Base-by-base conservation (phyloP, 1,139 yeast genomes). In the Pichia sp. region DNA sequence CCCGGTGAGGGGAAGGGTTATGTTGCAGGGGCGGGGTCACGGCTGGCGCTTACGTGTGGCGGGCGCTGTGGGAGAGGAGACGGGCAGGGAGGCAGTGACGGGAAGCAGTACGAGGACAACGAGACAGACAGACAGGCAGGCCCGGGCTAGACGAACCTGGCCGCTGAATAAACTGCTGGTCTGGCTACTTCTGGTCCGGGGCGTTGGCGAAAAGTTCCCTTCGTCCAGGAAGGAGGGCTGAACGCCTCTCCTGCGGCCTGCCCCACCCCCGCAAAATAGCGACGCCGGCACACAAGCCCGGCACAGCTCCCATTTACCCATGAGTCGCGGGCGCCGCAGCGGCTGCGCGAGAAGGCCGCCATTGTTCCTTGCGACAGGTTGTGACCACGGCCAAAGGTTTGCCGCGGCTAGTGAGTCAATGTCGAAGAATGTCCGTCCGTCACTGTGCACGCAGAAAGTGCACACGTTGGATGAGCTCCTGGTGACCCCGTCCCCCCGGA, bases 241-340 rank as follows among this genome's bases (percentile, higher is more conserved):
- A 23, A 23, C 26, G 26, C 26, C 26, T 23, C 26, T 23, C 26
- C 26, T 23, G 26, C 26, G 26, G 26, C 26, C 26, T 23, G 26
- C 26, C 26, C 26, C 26, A 23, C 26, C 41, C 41, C 41, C 41
- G 16, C 41, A 36, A 36, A 36, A 36, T 36, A 36, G 41, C 41
- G 41, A 15, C 41, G 41, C 13, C 13, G 36, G 36, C 36, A 8
- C 40, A n/a, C n/a, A 11, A n/a, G 40, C 40, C n/a, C n/a, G 13
- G 41, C 41, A 6, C 16, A 29, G 10, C 8, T 19, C 34, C 51
- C 51, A 31, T 49, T 49, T 49, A 45, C 43, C 51, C 51, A 49
- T 16, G 23, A 10, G 23, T 31, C 26, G 7, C 16, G 7, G 19
- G 3, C 5, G 4, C 47, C 30, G 51, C 4, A 30, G 19, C 40